Base-by-base conservation (phyloP, 441 rosid genomes). In the Erodium texanum region DNA sequence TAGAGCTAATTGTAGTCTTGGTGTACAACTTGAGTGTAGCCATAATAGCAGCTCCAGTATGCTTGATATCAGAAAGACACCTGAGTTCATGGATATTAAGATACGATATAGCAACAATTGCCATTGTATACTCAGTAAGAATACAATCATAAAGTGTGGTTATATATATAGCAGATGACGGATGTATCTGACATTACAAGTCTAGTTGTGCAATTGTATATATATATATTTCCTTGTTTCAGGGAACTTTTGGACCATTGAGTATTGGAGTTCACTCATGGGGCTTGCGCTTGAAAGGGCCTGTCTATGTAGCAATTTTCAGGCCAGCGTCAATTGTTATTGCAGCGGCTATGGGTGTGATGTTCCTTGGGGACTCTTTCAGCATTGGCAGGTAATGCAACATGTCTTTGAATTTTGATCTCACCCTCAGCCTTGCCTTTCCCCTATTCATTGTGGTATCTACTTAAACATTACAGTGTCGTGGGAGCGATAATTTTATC, bases 281-380 rank as follows among this genome's bases (percentile, higher is more conserved):
- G 61, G 61, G 61, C 20, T 16, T 54, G 61, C 61, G 22, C 22
- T 16, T 54, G 61, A 54, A 54, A 54, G 61, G 61, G 61, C 61
- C 61, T 6, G 61, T 54, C 61, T 54, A 54, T 54, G 61, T 54
- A 54, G 83, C 88, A 15, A 82, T 80, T 82, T 87, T 89, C 76
- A 83, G 82, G 78, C 93, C 61, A 54, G 19, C 18, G 23, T 54
- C 61, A 18, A 54, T 54, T 18, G 61, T 16, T 54, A 18, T 54
- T 54, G 61, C 61, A 18, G 61, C 61, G 16, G 61, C 20, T 54
- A 54, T 18, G 61, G 61, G 61, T 54, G 20, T 54, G 11, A 54
- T 54, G 23, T 54, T 54, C 61, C 61, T 54, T 3, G 61, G 61
- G 22, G 61, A 54, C 18, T 18, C 61, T 54, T 23, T 54, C 61